Evolutionary conservation across 1,284 basidiomycete genomes (phyloP).

Genomic region (Rhodotorula sp.): DNA sequence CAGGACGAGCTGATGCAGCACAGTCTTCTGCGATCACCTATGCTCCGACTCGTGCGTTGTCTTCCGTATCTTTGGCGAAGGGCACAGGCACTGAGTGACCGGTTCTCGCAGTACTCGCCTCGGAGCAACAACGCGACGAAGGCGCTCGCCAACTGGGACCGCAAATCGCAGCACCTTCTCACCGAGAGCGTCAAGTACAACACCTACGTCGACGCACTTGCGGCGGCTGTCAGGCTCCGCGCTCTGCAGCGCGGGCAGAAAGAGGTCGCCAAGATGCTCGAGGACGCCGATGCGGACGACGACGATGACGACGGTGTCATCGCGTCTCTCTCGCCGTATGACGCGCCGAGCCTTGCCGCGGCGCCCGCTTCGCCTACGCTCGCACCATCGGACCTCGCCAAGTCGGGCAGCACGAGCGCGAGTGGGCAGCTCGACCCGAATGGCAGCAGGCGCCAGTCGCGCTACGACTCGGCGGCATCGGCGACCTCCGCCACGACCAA

Average conservation of each 20-base stretch:
- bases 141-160: conserved; percentile 87
- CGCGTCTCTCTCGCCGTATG: conserved; percentile 5
- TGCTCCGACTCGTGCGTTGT: conserved; percentile 71
- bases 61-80: neutral
- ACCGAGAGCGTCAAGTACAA: conserved; percentile 94
- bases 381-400: neutral
- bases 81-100: neutral
- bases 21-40: conserved; percentile 78
- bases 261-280: conserved; percentile 37
- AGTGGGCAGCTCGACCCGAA: too few species aligned
- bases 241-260: conserved; percentile 41
- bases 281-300: conserved; percentile 27
- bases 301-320: conserved; percentile 14
- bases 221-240: conserved; percentile 70
- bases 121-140: conserved; percentile 72
- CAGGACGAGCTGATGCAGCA: conserved; percentile 79
- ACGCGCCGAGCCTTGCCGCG: neutral
- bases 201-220: conserved; percentile 87
- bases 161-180: conserved; percentile 81
- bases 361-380: neutral
- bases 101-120: conserved; percentile 68
- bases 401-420: neutral
- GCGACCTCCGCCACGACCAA: neutral
- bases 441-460: neutral
- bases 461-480: neutral